A percentile compares a stretch with the other conserved stretches of the same genome.
These are phyloP conservation scores for Craspedostauros australis DNA, from an alignment of 108 stramenopile genomes.

Conservation along the genomic window DNA sequence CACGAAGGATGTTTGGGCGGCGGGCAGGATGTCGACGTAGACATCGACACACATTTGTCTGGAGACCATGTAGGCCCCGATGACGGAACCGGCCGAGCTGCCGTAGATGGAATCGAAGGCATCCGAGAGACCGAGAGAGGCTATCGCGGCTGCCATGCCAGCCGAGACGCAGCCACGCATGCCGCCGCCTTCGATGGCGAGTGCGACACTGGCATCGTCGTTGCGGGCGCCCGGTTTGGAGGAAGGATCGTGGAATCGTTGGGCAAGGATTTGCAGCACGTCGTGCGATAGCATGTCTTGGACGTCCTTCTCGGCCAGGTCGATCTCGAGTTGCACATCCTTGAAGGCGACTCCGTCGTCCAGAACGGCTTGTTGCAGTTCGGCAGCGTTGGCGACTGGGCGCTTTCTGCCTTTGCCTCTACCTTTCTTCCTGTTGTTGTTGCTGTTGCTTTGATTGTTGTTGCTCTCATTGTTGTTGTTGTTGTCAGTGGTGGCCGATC, in stretches of 20 bases:
- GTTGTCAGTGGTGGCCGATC: no score
- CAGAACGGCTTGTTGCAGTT: no score
- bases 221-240: slow-evolving; percentile 57
- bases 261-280: slow-evolving; percentile 53
- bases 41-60: slow-evolving; percentile 79
- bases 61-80: slow-evolving; percentile 71
- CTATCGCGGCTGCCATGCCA: slow-evolving; percentile 79
- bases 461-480: no score
- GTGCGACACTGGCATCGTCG: slow-evolving; percentile 57
- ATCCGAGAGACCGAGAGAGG: slow-evolving; percentile 65
- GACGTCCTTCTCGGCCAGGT: no score
- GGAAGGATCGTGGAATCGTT: slow-evolving; percentile 32
- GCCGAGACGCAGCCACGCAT: slow-evolving; percentile 74
- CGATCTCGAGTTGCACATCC: no score
- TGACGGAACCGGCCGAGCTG: slow-evolving; percentile 65
- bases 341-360: no score
- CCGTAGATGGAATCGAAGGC: slow-evolving; percentile 72
- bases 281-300: no score
- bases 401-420: no score
- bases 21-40: slow-evolving; percentile 63
- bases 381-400: no score
- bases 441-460: no score
- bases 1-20: slow-evolving; percentile 56
- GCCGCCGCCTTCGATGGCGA: slow-evolving; percentile 81
- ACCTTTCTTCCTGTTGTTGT: no score